These are phyloP conservation scores for Plasmopara muralis DNA, from an alignment of 352 stramenopile genomes.

Conservation along the genomic window DNA sequence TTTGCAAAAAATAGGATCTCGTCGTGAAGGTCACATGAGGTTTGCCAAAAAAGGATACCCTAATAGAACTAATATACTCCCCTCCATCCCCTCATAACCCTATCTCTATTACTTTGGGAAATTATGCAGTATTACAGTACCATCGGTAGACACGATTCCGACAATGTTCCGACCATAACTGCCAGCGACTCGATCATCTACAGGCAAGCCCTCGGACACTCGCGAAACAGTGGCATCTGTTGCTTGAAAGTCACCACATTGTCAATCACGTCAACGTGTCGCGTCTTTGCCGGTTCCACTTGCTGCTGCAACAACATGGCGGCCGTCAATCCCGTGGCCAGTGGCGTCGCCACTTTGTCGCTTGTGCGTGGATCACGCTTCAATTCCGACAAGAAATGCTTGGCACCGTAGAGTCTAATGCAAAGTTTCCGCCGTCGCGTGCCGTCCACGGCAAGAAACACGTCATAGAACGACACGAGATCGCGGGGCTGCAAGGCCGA, in stretches of 20 bases:
- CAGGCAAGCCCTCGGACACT: slow-evolving; percentile 16
- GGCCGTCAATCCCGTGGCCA: slow-evolving; percentile 21
- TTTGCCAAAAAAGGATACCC: no score
- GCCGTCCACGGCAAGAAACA: slow-evolving; percentile 31
- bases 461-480: slow-evolving; percentile 59
- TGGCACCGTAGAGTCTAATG: slow-evolving; percentile 42
- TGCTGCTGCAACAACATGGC: slow-evolving; percentile 36
- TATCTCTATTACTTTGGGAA: no score
- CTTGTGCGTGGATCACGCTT: slow-evolving; percentile 1
- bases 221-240: slow-evolving; percentile 59
- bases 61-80: no score
- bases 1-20: slow-evolving; percentile 1
- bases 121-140: no score
- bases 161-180: no score
- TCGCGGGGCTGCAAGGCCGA: slow-evolving; percentile 37
- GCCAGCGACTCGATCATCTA: no score
- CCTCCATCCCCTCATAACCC: no score
- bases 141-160: no score
- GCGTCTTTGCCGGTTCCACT: neutral
- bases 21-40: neutral
- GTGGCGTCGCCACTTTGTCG: neutral
- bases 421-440: slow-evolving; percentile 45
- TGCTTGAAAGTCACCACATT: slow-evolving; percentile 58
- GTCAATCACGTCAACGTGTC: slow-evolving; percentile 28
- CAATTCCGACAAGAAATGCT: slow-evolving; percentile 38